Percentiles rank a stretch among this genome's conserved stretches.
Evolutionary conservation across 164 flowering plant species (phyloP).

Genomic region (Warburgia ugandensis): DNA sequence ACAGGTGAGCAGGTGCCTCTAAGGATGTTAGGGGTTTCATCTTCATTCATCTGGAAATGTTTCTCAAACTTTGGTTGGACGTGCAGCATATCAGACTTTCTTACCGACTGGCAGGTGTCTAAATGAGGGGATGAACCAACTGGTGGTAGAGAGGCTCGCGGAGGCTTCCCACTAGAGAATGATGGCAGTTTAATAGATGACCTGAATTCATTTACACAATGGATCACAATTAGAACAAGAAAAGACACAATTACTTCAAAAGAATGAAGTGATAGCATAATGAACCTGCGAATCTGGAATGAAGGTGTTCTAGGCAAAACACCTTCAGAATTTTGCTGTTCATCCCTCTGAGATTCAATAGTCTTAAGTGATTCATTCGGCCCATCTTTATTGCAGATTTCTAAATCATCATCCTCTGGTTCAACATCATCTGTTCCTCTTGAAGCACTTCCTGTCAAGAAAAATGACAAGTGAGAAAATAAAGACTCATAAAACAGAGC

Average conservation of each 20-base stretch:
- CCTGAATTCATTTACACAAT: constrained; percentile 34
- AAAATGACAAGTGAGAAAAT: not conserved
- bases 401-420: constrained; percentile 48
- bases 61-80: constrained; percentile 43
- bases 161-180: constrained; percentile 49
- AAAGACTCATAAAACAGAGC: not conserved
- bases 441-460: constrained; percentile 18
- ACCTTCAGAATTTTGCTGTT: constrained; percentile 32
- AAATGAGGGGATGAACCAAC: constrained; percentile 32
- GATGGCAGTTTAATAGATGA: constrained; percentile 37
- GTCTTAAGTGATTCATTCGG: constrained; percentile 23
- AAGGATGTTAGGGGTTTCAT: constrained; percentile 71
- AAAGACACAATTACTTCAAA: not conserved
- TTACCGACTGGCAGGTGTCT: constrained; percentile 15
- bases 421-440: constrained; percentile 37
- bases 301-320: constrained; percentile 41
- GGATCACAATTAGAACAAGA: not conserved
- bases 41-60: constrained; percentile 34
- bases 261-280: not conserved
- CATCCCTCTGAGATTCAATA: constrained; percentile 28
- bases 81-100: constrained; percentile 31
- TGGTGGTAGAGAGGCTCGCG: constrained; percentile 34
- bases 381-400: constrained; percentile 30
- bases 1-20: constrained; percentile 39
- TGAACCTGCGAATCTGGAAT: constrained; percentile 40